Base-by-base conservation (phyloP, 257 asterid species). In the Nicotiana attenuata region DNA sequence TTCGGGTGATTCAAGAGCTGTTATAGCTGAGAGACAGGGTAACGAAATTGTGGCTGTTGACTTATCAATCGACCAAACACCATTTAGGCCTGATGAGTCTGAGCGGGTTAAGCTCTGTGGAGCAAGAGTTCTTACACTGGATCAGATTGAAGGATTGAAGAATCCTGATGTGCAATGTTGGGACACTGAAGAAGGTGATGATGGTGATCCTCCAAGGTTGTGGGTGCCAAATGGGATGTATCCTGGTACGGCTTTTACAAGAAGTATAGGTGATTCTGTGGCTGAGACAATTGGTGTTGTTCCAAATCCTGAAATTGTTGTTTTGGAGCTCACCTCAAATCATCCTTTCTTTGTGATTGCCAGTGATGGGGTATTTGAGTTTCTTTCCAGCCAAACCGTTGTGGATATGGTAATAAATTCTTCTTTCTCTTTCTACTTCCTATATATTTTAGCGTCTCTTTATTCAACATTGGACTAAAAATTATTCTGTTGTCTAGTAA, bases 201-300 rank as follows among this genome's bases (percentile, higher is more conserved):
- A 95, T 78, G 98, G 99, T 75, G 99, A 95, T 91, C 99, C 99
- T 80, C 99, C 99, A 61, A 91, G 99, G 78, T 82, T 95, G 53
- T 95, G 99, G 99, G 98, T 95, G 82, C 97, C 88, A 86, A 94
- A 93, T 87, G 99, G 99, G 76, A 95, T 93, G 97, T 95, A 95
- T 88, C 99, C 99, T 14, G 99, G 99, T 81, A 95, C 99, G 8
- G 99, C 98, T 84, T 95, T 95, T 86, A 93, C 99, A 7, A 90
- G 99, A 88, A 96, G 99, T 87, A 82, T 94, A 53, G 99, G 99
- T 7, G 99, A 96, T 91, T 91, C 98, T 82, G 86, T 96, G 76
- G 99, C 99, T 55, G 99, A 96, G 89, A 83, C 97, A 63, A 91
- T 96, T 82, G 99, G 99, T 5, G 99, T 96, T 35, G 93, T 93